Base-by-base conservation (phyloP, 306 rosid genomes). In the Pueraria montana region DNA sequence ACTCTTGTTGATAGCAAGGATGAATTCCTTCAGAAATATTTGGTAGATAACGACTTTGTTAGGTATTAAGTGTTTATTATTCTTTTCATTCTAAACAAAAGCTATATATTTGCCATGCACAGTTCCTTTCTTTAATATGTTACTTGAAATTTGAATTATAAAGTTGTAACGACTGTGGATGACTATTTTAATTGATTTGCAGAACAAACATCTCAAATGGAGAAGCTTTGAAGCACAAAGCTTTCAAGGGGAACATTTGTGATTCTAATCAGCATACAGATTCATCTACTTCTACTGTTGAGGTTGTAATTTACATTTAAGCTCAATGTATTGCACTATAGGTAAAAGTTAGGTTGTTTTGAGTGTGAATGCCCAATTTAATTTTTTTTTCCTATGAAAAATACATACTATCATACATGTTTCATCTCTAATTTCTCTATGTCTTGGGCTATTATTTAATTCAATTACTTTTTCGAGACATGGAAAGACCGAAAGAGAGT, bases 1-100 rank as follows among this genome's bases (percentile, higher is more conserved):
- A 96, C 99, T 69, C 94, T 94, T 62, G 87, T 96, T 75, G 97
- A 92, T 80, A 91, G 85, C 83, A 87, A 88, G 71, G 97, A 92
- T 64, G 97, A 91, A 80, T 96, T 96, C 86, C 89, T 94, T 73
- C 87, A 88, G 72, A 91, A 90, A 8, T 90, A 86, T 87, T 87
- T 87, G 14, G 52, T 74, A 1, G 92, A 92, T 64, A 83, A 66
- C 10, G 80, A 90, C 83, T 90, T 84, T 72, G 78, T 93, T 55
- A 85, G 97, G 98, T 95, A 88, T 21, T 58, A 17, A 56, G 65
- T 64, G 17, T 53, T 77, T 3, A 14, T 68, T 53, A 21, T 8
- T 67, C 53, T 58, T 46, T 50, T 5, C 58, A 70, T 1, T 69
- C 32, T 17, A 4, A 14, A 43, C 11, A 71, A 16, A 4, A 21